Evolutionary conservation across 2,329 filamentous ascomycete species (phyloP), one percentile per base, ranked within the genome.

Genomic region (Cercospora sojina): DNA sequence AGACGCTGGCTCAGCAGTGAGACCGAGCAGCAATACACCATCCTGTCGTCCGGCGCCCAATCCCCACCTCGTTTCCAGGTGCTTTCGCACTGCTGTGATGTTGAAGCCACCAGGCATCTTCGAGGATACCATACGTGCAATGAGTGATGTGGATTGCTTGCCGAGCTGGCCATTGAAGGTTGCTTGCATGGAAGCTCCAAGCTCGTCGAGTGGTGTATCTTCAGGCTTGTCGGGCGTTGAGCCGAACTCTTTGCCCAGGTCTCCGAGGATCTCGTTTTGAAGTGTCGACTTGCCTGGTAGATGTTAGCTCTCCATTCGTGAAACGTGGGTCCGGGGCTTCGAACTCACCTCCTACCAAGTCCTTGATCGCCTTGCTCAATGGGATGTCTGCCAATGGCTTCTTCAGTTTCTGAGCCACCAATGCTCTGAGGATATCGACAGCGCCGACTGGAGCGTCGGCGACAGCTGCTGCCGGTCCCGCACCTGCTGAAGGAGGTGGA

Each of bases 31-130:
- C 68, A 99, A 84, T 58, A 91, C 91, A 74, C 93, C 93, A 77
- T 99, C 95, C 78, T 99, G 95, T 75, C 95, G 87, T 29, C 95
- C 95, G 25, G 90, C 78, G 3, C 85, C 92, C 65, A 99, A 83
- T 64, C 95, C 95, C 93, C 94, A 99, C 79, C 92, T 87, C 16
- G 91, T 92, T 82, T 97, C 94, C 53, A 99, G 83, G 77, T 99
- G 96, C 82, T 99, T 99, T 76, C 95, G 88, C 56, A 96, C 92
- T 12, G 92, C 86, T 76, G 94, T 98, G 79, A 98, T 98, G 80
- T 98, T 99, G 87, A 99, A 99, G 69, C 95, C 95, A 83, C 94
- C 95, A 57, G 95, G 95, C 95, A 99, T 99, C 83, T 99, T 99
- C 31, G 95, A 97, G 1, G 95, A 98, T 51, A 99, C 95, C 78